Percentiles rank a stretch among this genome's conserved stretches.
These are phyloP conservation scores for Neckera pumila DNA, from an alignment of 225 moss, liverwort and hornwort genomes.

Conservation along the genomic window DNA sequence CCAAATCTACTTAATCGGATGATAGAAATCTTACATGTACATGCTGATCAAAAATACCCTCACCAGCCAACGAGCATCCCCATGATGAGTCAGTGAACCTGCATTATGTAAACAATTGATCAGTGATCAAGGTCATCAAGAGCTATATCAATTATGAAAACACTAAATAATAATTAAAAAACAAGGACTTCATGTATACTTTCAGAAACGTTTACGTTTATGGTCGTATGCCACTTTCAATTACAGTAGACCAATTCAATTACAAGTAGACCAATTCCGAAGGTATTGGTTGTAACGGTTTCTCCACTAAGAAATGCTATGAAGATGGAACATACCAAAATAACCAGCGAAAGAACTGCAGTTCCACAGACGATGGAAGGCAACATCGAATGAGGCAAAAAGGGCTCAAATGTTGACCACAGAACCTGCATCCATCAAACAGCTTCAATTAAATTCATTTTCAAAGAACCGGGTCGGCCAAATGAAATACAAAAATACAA, in stretches of 20 bases:
- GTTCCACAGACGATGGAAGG: slow-evolving; percentile 49
- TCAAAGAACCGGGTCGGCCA: neutral
- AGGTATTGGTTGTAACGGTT: no score
- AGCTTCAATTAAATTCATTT: neutral
- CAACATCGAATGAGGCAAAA: slow-evolving; percentile 44
- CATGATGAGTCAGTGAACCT: slow-evolving; percentile 80
- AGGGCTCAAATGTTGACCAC: slow-evolving; percentile 79
- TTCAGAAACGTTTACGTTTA: neutral
- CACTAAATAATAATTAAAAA: neutral
- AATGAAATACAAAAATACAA: neutral
- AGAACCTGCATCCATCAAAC: slow-evolving; percentile 47
- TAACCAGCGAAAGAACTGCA: slow-evolving; percentile 32
- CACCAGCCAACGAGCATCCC: slow-evolving; percentile 73
- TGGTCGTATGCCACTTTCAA: no score
- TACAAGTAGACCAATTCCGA: neutral
- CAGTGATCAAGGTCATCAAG: neutral
- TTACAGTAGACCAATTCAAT: no score
- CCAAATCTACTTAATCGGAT: neutral
- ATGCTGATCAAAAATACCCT: slow-evolving; percentile 83
- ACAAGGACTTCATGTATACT: neutral
- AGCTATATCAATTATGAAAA: neutral
- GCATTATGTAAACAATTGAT: neutral
- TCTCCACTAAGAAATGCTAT: neutral
- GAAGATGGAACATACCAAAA: slow-evolving; percentile 26
- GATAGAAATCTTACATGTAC: slow-evolving; percentile 51